Evolutionary conservation across 306 rosid genomes (phyloP).

Genomic region (Crataegus laevigata): DNA sequence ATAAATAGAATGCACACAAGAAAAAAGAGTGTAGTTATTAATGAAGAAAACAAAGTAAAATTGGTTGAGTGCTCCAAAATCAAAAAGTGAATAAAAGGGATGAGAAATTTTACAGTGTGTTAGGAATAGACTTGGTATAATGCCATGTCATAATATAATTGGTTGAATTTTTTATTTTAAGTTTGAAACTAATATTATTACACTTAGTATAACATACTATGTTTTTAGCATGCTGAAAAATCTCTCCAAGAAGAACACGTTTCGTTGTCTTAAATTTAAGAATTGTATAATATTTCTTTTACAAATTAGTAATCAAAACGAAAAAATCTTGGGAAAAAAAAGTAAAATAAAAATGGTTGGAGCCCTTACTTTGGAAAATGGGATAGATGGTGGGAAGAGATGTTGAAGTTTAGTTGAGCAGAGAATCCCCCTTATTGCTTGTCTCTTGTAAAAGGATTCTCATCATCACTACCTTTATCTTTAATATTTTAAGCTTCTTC

Average conservation of each 20-base stretch:
- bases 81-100: neutral
- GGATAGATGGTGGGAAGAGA: neutral
- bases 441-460: conserved; percentile 37
- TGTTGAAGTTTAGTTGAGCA: conserved; percentile 21
- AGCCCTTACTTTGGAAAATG: neutral
- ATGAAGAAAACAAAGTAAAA: too few relatives aligned
- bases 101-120: too few relatives aligned
- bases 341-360: neutral
- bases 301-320: neutral
- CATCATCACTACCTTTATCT: conserved; percentile 21
- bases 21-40: too few relatives aligned
- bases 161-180: too few relatives aligned
- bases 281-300: neutral
- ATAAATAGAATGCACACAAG: too few relatives aligned
- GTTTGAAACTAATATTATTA: too few relatives aligned
- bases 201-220: too few relatives aligned
- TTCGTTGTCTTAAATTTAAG: neutral
- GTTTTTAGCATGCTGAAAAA: too few relatives aligned
- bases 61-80: too few relatives aligned
- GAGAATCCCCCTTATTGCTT: conserved; percentile 58
- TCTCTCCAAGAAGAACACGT: neutral
- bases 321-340: neutral
- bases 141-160: too few relatives aligned
- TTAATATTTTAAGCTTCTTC: conserved; percentile 2
- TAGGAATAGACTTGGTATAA: fast-evolving